phyloP scores from a whole-genome alignment of 2,329 filamentous ascomycete genomes.

The Fusarium metavorans region DNA sequence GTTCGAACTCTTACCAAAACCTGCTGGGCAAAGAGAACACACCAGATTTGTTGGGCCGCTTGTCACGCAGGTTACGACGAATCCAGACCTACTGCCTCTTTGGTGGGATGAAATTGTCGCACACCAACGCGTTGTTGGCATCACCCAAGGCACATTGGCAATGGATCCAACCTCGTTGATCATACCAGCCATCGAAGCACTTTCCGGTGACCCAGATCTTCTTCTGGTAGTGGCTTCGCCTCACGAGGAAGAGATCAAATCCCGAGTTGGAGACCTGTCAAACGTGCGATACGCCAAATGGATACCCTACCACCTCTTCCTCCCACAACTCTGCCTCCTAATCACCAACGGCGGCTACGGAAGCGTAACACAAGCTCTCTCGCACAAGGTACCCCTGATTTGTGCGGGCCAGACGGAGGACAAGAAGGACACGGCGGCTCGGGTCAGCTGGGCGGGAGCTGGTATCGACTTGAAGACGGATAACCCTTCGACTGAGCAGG shows the following conservation, averaged over 20 bases:
- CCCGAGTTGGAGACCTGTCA: slow-evolving; percentile 26
- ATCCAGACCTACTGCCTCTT: slow-evolving; percentile 39
- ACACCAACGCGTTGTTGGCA: slow-evolving; percentile 48
- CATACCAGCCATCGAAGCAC: slow-evolving; percentile 52
- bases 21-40: slow-evolving; percentile 25
- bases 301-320: slow-evolving; percentile 52
- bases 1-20: slow-evolving; percentile 45
- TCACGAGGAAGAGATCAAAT: slow-evolving; percentile 42
- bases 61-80: slow-evolving; percentile 38
- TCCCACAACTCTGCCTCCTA: slow-evolving; percentile 49
- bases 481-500: slow-evolving; percentile 43
- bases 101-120: slow-evolving; percentile 49
- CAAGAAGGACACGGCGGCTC: slow-evolving; percentile 52
- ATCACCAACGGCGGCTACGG: slow-evolving; percentile 55
- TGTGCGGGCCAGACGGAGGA: slow-evolving; percentile 53
- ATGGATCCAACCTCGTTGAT: slow-evolving; percentile 53
- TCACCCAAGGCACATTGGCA: slow-evolving; percentile 54
- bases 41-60: slow-evolving; percentile 52
- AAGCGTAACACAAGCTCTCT: slow-evolving; percentile 52
- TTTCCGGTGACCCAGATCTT: slow-evolving; percentile 43
- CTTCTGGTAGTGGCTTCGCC: slow-evolving; percentile 51
- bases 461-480: slow-evolving; percentile 54
- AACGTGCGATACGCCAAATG: slow-evolving; percentile 50
- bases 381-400: slow-evolving; percentile 50
- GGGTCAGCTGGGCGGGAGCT: slow-evolving; percentile 47